Percentiles rank a stretch among this genome's conserved stretches.
Conservation (phyloP, 805 yeast genomes). For the Millerozyma miso region DNA sequence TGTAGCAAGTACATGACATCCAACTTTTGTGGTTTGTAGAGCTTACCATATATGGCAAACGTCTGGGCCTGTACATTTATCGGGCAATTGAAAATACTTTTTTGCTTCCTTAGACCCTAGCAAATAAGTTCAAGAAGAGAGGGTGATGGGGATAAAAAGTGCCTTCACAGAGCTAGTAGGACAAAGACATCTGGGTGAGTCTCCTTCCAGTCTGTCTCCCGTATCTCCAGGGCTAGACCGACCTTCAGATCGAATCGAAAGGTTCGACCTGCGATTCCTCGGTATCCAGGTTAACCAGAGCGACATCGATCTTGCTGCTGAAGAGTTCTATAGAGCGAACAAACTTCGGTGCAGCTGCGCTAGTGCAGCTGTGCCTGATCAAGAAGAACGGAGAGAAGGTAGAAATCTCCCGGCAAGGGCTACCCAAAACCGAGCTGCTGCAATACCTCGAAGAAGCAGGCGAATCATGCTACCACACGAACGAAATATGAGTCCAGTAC, state of each 20-base stretch:
- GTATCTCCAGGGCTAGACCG: background rate
- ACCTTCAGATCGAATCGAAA: background rate
- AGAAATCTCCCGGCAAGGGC: background rate
- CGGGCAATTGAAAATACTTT: background rate
- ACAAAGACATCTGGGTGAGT: background rate
- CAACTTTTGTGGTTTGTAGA: too few relatives aligned
- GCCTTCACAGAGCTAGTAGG: background rate
- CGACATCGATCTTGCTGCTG: conserved; percentile 2
- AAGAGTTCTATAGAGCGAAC: background rate
- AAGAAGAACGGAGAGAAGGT: background rate
- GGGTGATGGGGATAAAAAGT: background rate
- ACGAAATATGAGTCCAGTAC: background rate
- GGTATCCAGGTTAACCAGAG: background rate
- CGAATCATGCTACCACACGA: background rate
- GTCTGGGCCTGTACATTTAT: background rate
- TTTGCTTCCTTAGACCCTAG: background rate
- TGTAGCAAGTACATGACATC: too few relatives aligned
- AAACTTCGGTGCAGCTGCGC: background rate
- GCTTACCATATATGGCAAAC: too few relatives aligned
- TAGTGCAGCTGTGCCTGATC: background rate
- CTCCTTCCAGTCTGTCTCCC: background rate
- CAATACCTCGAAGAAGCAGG: background rate
- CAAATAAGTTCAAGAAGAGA: background rate
- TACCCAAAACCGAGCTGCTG: background rate
- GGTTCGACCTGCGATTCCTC: background rate